phyloP scores from a whole-genome alignment of 169 alveolate species.

The Cyclospora cayetanensis region DNA sequence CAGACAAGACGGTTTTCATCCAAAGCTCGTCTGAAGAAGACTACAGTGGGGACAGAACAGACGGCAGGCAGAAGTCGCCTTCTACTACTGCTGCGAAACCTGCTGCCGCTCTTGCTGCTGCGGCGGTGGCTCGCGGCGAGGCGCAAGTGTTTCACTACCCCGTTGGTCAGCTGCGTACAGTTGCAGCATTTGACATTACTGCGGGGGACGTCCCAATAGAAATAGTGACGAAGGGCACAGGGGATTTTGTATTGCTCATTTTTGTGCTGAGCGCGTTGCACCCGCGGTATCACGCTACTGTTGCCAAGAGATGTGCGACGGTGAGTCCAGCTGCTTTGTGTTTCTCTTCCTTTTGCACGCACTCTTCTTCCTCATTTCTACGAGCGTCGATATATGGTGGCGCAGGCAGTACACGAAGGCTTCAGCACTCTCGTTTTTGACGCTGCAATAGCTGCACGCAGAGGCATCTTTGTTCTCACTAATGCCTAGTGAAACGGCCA shows the following conservation, averaged over 20 bases:
- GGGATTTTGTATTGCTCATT: slow-evolving; percentile 88
- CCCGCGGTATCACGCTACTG: slow-evolving; percentile 85
- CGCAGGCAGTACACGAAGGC: too few species aligned
- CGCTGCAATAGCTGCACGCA: too few species aligned
- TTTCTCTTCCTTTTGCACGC: too few species aligned
- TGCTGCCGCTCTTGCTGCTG: not conserved
- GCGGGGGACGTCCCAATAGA: not conserved
- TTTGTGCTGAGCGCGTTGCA: slow-evolving; percentile 93
- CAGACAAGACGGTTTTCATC: not conserved
- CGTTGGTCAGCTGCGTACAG: slow-evolving; percentile 24
- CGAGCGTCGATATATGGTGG: too few species aligned
- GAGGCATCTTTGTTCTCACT: too few species aligned
- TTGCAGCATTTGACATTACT: slow-evolving; percentile 33
- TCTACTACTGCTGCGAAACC: not conserved
- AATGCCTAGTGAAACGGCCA: too few species aligned
- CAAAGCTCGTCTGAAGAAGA: not conserved
- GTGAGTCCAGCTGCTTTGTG: too few species aligned
- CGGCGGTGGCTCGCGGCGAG: slow-evolving; percentile 22
- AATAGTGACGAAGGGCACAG: slow-evolving; percentile 67
- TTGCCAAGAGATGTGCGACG: slow-evolving; percentile 79
- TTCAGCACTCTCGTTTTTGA: too few species aligned
- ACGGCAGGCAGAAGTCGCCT: not conserved
- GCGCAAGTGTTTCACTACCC: not conserved
- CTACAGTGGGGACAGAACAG: not conserved
- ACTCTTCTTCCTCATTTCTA: too few species aligned